Evolutionary conservation across 1,139 yeast species (phyloP), one percentile per base, ranked within the genome.

Genomic region (Eremothecium coryli): DNA sequence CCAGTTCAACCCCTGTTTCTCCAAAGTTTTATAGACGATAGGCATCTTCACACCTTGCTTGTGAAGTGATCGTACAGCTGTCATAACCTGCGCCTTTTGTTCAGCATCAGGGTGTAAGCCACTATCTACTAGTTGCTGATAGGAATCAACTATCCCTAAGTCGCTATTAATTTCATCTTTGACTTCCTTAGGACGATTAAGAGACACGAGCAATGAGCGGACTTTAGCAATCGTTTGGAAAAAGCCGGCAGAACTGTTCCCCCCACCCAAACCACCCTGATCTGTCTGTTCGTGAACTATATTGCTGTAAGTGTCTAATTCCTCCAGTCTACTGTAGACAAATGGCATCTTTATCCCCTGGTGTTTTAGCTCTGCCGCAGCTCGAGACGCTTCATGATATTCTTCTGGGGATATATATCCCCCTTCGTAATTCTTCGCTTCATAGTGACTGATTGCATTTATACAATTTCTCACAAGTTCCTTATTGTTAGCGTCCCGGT

Each of bases 31-130:
- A 20, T 27, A 16, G 12, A 27, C 30, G 4, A 27, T 10, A 10
- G 58, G 58, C 57, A 54, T 54, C 32, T 53, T 54, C 2, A 54
- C 54, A 20, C 58, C 58, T 35, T 52, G 43, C 31, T 34, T 49
- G 48, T 5, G 48, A 46, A 17, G 52, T 40, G 27, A 52, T 50
- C 36, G 46, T 40, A 36, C 39, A 31, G 18, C 41, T 8, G 20
- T 40, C 37, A 33, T 45, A 8, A 31, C 40, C n/a, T 12, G 12
- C 8, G 18, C n/a, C 13, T 4, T 30, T 5, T 24, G 12, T 15
- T 13, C 21, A 6, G 7, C 31, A 21, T 30, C 31, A 3, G 29
- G 30, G n/a, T n/a, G 15, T n/a, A 27, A n/a, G 3, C 30, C 30
- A 27, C 22, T 17, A 27, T 17, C n/a, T 14, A 27, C 22, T n/a